Conservation (phyloP, 2,329 filamentous ascomycete species). For the Sporothrix pallida region DNA sequence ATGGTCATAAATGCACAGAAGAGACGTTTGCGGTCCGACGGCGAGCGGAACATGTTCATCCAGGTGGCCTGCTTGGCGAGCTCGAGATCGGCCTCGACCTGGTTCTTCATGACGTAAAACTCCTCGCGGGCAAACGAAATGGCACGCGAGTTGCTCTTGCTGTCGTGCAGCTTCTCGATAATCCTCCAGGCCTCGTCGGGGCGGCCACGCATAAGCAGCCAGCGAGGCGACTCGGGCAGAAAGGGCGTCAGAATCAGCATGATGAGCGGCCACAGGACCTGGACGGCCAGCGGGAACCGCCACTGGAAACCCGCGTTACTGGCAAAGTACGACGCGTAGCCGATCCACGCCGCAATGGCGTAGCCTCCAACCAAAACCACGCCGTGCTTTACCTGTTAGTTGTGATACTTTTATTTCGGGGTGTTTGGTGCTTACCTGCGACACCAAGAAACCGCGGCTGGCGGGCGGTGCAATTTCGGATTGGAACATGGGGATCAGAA, state of each 20-base stretch:
- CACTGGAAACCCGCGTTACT: slow-evolving; percentile 46
- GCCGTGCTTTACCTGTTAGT: neutral
- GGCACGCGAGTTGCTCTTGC: neutral
- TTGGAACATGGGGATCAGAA: slow-evolving; percentile 35
- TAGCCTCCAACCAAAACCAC: neutral
- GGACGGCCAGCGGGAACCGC: slow-evolving; percentile 52
- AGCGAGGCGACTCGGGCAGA: slow-evolving; percentile 30
- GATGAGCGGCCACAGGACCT: slow-evolving; percentile 49
- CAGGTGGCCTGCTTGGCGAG: slow-evolving; percentile 9
- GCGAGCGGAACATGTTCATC: slow-evolving; percentile 17
- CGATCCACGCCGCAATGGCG: slow-evolving; percentile 42
- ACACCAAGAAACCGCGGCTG: slow-evolving; percentile 42
- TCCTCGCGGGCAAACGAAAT: slow-evolving; percentile 17
- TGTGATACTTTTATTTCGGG: too few relatives aligned
- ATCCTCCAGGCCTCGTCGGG: slow-evolving; percentile 21
- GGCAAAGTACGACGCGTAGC: slow-evolving; percentile 47
- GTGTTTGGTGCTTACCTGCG: slow-evolving; percentile 34
- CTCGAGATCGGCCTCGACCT: slow-evolving; percentile 18
- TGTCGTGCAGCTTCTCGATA: slow-evolving; percentile 2
- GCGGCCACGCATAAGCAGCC: slow-evolving; percentile 8
- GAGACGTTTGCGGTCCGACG: neutral
- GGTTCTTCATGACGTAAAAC: slow-evolving; percentile 15
- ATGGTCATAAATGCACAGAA: slow-evolving; percentile 11
- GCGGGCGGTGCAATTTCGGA: slow-evolving; percentile 47
- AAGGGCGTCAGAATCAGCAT: slow-evolving; percentile 39